A percentile compares a stretch with the other conserved stretches of the same genome.
phyloP scores from a whole-genome alignment of 2,329 filamentous ascomycete species.

The Cladosporium velox region DNA sequence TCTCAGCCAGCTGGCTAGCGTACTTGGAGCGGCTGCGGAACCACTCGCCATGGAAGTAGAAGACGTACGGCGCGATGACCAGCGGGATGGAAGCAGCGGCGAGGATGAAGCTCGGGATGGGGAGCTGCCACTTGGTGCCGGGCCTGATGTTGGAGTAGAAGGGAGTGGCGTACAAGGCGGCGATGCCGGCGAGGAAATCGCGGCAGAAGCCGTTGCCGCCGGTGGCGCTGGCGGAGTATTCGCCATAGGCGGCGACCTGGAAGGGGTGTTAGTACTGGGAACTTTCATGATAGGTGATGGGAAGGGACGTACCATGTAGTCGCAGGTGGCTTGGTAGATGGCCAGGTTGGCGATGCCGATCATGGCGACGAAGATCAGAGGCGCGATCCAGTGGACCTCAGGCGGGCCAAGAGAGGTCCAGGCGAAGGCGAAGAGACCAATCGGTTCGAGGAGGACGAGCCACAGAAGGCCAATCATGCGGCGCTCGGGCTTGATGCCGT shows the following conservation, averaged over 20 bases:
- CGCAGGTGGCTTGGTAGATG: slow-evolving; percentile 39
- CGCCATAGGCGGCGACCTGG: slow-evolving; percentile 71
- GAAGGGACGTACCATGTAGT: slow-evolving; percentile 71
- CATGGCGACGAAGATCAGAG: slow-evolving; percentile 64
- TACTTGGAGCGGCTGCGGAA: slow-evolving; percentile 43
- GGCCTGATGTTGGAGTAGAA: slow-evolving; percentile 37
- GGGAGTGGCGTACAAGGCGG: slow-evolving; percentile 67
- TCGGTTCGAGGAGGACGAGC: slow-evolving; percentile 60
- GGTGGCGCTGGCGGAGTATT: slow-evolving; percentile 72
- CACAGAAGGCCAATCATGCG: slow-evolving; percentile 67
- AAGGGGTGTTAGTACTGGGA: slow-evolving; percentile 41
- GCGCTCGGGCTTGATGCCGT: slow-evolving; percentile 61
- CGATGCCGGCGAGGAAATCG: slow-evolving; percentile 71
- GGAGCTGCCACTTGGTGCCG: slow-evolving; percentile 34
- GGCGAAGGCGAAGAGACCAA: slow-evolving; percentile 71
- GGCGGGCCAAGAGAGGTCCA: slow-evolving; percentile 66
- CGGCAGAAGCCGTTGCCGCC: slow-evolving; percentile 74
- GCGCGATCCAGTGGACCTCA: slow-evolving; percentile 63
- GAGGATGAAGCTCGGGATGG: slow-evolving; percentile 57
- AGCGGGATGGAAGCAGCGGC: slow-evolving; percentile 54
- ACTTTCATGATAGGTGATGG: slow-evolving; percentile 55
- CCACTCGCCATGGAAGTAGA: slow-evolving; percentile 49
- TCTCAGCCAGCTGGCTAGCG: slow-evolving; percentile 50
- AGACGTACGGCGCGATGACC: slow-evolving; percentile 56
- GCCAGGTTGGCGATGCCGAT: slow-evolving; percentile 68